Evolutionary conservation across 116 monocot genomes (phyloP), one percentile per base, ranked within the genome.

Genomic region (Posidonia oceanica): DNA sequence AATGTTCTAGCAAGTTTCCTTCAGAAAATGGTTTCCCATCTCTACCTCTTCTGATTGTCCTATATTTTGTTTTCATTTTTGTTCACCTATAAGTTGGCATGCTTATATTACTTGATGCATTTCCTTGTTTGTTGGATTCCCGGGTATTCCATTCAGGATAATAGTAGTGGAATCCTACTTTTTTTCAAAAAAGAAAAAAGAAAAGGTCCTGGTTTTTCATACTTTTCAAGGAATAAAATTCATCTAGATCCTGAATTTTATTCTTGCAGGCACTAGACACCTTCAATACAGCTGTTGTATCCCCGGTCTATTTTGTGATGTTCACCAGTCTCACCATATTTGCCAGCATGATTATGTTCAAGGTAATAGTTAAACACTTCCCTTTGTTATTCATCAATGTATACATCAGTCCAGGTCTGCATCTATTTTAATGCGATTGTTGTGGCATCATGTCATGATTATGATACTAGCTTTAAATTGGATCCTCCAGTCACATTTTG

Each of bases 331-430:
- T 76, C 40, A 76, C 76, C 15, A 69, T 76, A 14, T 71, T 71
- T 70, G 76, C 76, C 1, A 76, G 76, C 71, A 70, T 76, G 70
- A 76, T 76, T 63, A 76, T 76, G 76, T 76, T 76, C 54, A 71
- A 76, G 76, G 76, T 76, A 63, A 70, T 70, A 7, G 6, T 52
- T 67, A 29, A 29, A 29, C 29, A 29, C 29, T 29, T 29, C 29
- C 29, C 29, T 29, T 29, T 29, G 29, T 29, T 29, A 29, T 29
- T 29, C 29, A 29, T 29, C 29, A 29, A 29, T 29, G 29, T 29
- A 29, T 29, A 29, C 29, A 29, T 29, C 29, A 29, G 29, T 29
- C 29, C 29, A 29, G 29, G 29, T 29, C 0, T 29, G 29, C 29
- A 29, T 29, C 29, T 14, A 39, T 23, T 67, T 22, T 52, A n/a